Percentiles rank a stretch among this genome's conserved stretches.
Evolutionary conservation across 1,139 yeast genomes (phyloP).

Genomic region (Scheffersomyces cryptocercus): DNA sequence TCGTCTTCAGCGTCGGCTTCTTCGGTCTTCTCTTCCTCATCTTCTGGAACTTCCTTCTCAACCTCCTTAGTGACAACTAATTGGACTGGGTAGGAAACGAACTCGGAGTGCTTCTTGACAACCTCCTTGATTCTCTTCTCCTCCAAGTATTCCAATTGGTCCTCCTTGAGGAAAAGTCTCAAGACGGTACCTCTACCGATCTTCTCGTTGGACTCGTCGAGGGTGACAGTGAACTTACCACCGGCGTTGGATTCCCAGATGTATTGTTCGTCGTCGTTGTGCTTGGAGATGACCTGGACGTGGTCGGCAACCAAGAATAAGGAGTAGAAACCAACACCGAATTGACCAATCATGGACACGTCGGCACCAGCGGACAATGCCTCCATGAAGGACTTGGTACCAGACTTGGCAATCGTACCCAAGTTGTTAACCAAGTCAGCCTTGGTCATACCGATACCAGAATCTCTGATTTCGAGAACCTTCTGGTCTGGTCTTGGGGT

Average conservation of each 20-base stretch:
- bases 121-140: conserved; percentile 99
- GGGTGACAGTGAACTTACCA: conserved; percentile 96
- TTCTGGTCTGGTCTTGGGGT: conserved; percentile 95
- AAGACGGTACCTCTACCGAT: conserved; percentile 94
- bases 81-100: conserved; percentile 98
- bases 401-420: conserved; percentile 99
- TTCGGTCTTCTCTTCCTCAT: conserved; percentile 60
- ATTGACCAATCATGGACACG: conserved; percentile 99
- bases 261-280: conserved; percentile 99
- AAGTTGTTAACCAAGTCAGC: conserved; percentile 98
- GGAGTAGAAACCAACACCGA: conserved; percentile 99
- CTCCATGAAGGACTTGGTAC: conserved; percentile 99
- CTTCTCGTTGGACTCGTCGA: conserved; percentile 83
- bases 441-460: conserved; percentile 99
- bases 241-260: conserved; percentile 99
- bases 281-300: conserved; percentile 97
- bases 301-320: conserved; percentile 98
- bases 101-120: conserved; percentile 99
- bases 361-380: conserved; percentile 99
- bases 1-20: conserved; percentile 60
- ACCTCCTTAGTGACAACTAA: conserved; percentile 98
- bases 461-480: conserved; percentile 95
- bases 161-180: conserved; percentile 97
- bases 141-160: conserved; percentile 97
- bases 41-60: conserved; percentile 88